Percentiles rank a stretch among this genome's conserved stretches.
Conservation (phyloP, 768 basidiomycete genomes). For the Suillus weaverae region DNA sequence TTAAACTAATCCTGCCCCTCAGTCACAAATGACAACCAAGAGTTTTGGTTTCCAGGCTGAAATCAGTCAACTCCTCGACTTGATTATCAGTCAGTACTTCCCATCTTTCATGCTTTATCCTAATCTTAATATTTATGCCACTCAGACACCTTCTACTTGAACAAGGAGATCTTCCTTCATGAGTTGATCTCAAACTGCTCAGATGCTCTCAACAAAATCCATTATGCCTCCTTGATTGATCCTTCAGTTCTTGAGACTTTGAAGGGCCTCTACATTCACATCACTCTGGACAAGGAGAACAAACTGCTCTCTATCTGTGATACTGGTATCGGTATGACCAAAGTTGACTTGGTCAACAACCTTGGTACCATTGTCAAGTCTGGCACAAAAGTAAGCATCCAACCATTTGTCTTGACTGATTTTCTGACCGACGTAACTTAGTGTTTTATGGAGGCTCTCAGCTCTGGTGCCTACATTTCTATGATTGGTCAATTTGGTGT, state of each 20-base stretch:
- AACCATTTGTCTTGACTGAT: background rate
- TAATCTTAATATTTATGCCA: slow-evolving; percentile 2
- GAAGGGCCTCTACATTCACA: slow-evolving; percentile 93
- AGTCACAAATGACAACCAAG: slow-evolving; percentile 68
- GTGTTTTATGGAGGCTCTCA: slow-evolving; percentile 99
- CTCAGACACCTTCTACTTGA: slow-evolving; percentile 99
- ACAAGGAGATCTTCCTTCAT: slow-evolving; percentile 99
- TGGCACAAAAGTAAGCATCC: slow-evolving; percentile 71
- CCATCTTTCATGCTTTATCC: slow-evolving; percentile 3
- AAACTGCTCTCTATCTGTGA: slow-evolving; percentile 90
- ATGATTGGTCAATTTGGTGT: slow-evolving; percentile 99
- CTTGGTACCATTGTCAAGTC: slow-evolving; percentile 95
- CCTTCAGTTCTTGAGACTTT: slow-evolving; percentile 84
- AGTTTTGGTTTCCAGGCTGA: slow-evolving; percentile 98
- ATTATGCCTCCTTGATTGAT: slow-evolving; percentile 94
- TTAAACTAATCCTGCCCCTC: slow-evolving; percentile 17
- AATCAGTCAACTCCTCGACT: slow-evolving; percentile 97
- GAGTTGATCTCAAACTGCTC: slow-evolving; percentile 97
- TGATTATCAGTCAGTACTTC: slow-evolving; percentile 87
- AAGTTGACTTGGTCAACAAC: slow-evolving; percentile 99
- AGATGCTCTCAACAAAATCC: slow-evolving; percentile 99
- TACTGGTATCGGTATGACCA: slow-evolving; percentile 99
- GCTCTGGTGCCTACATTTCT: slow-evolving; percentile 84
- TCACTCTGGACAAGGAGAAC: slow-evolving; percentile 94
- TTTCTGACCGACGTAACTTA: slow-evolving; percentile 29